Conservation (phyloP, 805 yeast species). For the Yarrowia deformans region DNA sequence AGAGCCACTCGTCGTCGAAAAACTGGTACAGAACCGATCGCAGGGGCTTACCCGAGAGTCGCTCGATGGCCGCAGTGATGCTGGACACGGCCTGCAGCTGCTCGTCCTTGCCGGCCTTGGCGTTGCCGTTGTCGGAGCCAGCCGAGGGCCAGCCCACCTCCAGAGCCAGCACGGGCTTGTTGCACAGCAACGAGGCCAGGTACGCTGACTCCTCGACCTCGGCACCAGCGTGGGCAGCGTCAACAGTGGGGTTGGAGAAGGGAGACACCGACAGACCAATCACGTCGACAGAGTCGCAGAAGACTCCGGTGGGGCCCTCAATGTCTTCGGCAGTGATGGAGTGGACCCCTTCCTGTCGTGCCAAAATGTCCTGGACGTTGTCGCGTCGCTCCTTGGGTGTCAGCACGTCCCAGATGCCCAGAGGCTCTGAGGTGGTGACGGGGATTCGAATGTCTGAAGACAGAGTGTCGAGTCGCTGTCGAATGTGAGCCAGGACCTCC, state of each 20-base stretch:
- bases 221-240: conserved; percentile 31
- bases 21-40: conserved; percentile 31
- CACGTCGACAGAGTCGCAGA: conserved; percentile 35
- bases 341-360: not conserved
- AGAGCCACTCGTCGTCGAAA: conserved; percentile 33
- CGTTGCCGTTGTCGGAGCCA: conserved; percentile 32
- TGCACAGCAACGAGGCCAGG: conserved; percentile 32
- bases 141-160: conserved; percentile 37
- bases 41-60: conserved; percentile 25
- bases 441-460: conserved; percentile 13
- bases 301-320: conserved; percentile 18
- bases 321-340: conserved; percentile 23
- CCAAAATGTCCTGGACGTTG: conserved; percentile 12
- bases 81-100: conserved; percentile 36
- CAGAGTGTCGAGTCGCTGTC: conserved; percentile 13
- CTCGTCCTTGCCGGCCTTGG: conserved; percentile 32
- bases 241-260: conserved; percentile 3
- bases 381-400: conserved; percentile 33
- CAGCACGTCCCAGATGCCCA: conserved; percentile 38
- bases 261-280: conserved; percentile 36
- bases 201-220: conserved; percentile 35
- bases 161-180: conserved; percentile 36
- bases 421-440: conserved; percentile 32
- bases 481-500: conserved; percentile 6
- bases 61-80: conserved; percentile 20